Evolutionary conservation across 805 yeast species (phyloP).

Genomic region (Starmerella bombicola): DNA sequence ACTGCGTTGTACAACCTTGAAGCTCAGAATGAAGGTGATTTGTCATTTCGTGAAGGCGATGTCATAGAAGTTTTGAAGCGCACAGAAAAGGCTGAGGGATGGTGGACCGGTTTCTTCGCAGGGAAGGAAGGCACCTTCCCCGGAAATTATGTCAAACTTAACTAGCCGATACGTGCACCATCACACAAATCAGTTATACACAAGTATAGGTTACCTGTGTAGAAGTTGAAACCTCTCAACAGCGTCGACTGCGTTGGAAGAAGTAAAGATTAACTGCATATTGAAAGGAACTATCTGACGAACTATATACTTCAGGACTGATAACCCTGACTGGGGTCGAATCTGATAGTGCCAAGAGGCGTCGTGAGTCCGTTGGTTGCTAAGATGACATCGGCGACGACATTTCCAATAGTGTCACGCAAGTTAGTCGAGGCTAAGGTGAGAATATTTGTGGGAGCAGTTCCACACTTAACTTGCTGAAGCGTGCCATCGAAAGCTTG

Average conservation of each 20-base stretch:
- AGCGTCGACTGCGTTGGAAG: too few species aligned
- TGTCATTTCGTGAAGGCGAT: slow-evolving; percentile 78
- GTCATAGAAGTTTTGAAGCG: slow-evolving; percentile 71
- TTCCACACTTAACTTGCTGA: slow-evolving; percentile 3
- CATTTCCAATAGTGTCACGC: slow-evolving; percentile 2
- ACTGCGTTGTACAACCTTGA: slow-evolving; percentile 84
- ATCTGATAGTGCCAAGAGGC: not conserved
- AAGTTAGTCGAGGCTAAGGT: not conserved
- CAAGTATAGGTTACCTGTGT: too few species aligned
- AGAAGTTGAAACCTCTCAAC: too few species aligned
- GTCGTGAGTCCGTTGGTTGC: not conserved
- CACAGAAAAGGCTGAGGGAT: slow-evolving; percentile 75
- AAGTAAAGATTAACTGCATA: too few species aligned
- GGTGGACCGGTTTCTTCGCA: slow-evolving; percentile 92
- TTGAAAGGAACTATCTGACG: too few species aligned
- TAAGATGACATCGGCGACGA: not conserved
- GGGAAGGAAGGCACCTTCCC: slow-evolving; percentile 91
- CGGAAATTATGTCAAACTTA: slow-evolving; percentile 80
- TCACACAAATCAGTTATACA: not conserved
- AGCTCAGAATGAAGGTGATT: slow-evolving; percentile 89
- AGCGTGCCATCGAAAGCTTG: slow-evolving; percentile 5
- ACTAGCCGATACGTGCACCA: not conserved
- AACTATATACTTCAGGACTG: too few species aligned
- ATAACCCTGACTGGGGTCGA: not conserved
- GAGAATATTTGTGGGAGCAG: not conserved